phyloP scores from a whole-genome alignment of 441 rosid species.

The Pelargonium fulgidum region DNA sequence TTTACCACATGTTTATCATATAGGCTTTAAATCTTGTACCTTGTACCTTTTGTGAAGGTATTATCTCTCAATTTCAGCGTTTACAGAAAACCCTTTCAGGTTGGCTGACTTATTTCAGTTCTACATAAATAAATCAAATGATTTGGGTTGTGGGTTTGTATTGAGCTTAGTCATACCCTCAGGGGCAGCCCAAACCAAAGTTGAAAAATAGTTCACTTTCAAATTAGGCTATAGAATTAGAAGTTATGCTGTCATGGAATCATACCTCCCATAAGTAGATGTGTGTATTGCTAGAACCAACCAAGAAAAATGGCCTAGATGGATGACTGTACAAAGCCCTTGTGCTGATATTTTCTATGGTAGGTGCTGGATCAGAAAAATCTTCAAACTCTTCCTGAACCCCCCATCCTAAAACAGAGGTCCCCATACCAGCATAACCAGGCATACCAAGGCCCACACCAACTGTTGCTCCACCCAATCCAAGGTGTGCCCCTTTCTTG shows the following conservation, averaged over 20 bases:
- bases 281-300: slow-evolving; percentile 89
- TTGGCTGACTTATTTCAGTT: neutral
- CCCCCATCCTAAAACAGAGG: slow-evolving; percentile 80
- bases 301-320: slow-evolving; percentile 82
- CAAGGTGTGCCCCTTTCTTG: slow-evolving; percentile 71
- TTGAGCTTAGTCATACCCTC: neutral
- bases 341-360: slow-evolving; percentile 57
- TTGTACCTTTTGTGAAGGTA: neutral
- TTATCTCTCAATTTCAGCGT: neutral
- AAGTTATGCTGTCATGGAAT: slow-evolving; percentile 18
- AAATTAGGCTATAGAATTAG: neutral
- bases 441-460: slow-evolving; percentile 57
- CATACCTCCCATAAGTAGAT: slow-evolving; percentile 95
- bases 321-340: slow-evolving; percentile 91
- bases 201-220: neutral
- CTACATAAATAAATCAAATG: neutral
- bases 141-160: neutral
- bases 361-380: slow-evolving; percentile 67
- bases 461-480: slow-evolving; percentile 71
- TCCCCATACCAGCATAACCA: slow-evolving; percentile 59
- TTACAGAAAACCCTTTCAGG: neutral
- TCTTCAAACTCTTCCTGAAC: slow-evolving; percentile 70
- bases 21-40: neutral
- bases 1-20: neutral
- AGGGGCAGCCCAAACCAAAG: neutral